These are phyloP conservation scores for Verticillium nonalfalfae DNA, from an alignment of 2,329 filamentous ascomycete genomes.

Conservation along the genomic window DNA sequence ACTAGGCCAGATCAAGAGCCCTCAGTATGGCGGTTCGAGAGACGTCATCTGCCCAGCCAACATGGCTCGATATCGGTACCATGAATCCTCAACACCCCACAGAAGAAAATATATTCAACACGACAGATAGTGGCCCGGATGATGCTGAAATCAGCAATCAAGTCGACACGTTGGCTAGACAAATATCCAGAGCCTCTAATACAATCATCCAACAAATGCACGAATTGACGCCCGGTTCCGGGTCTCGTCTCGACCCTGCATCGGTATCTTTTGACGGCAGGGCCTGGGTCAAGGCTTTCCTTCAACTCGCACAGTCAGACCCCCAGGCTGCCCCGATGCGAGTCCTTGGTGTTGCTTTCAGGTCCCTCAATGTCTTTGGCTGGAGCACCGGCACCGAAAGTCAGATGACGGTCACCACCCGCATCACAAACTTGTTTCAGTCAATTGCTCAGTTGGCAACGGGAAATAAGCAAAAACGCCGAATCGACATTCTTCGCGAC, in stretches of 20 bases:
- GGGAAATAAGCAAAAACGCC: not conserved
- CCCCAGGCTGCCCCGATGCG: slow-evolving; percentile 12
- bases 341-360: slow-evolving; percentile 18
- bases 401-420: slow-evolving; percentile 11
- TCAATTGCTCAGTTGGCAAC: slow-evolving; percentile 4
- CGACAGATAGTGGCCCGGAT: no score
- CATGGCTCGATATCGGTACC: not conserved
- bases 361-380: slow-evolving; percentile 15
- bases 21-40: not conserved
- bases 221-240: slow-evolving; percentile 7
- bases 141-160: not conserved
- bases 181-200: not conserved
- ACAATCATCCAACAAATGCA: not conserved
- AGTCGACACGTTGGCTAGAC: not conserved
- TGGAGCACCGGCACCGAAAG: slow-evolving; percentile 15
- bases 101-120: not conserved
- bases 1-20: no score
- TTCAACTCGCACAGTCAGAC: slow-evolving; percentile 15
- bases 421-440: slow-evolving; percentile 25
- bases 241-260: slow-evolving; percentile 14
- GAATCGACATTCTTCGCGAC: slow-evolving; percentile 17
- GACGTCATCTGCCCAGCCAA: not conserved
- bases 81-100: not conserved
- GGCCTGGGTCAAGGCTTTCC: slow-evolving; percentile 17
- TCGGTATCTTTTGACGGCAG: slow-evolving; percentile 17